phyloP scores from a whole-genome alignment of 108 stramenopile genomes.

The Tribonema minus region DNA sequence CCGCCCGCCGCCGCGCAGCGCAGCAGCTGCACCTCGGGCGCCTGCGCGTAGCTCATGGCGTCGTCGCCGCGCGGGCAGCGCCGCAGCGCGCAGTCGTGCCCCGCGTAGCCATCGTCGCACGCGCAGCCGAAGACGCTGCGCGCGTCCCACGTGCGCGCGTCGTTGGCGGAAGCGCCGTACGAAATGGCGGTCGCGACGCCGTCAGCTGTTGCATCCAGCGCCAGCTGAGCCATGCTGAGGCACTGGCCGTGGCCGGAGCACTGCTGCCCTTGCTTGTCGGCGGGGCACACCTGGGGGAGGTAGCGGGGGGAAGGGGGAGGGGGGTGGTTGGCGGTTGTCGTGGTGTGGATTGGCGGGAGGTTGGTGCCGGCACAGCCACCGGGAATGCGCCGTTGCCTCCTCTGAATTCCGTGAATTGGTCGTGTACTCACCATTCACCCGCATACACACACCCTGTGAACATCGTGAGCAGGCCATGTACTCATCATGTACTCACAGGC shows the following conservation, averaged over 20 bases:
- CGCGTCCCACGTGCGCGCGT: conserved; percentile 66
- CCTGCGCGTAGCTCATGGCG: conserved; percentile 58
- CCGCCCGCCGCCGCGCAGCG: conserved; percentile 5
- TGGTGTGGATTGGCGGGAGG: too few relatives aligned
- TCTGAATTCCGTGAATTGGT: too few relatives aligned
- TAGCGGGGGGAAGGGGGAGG: neutral
- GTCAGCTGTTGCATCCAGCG: conserved; percentile 39
- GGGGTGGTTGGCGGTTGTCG: too few relatives aligned
- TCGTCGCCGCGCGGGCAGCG: conserved; percentile 68
- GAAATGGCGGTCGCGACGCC: conserved; percentile 55
- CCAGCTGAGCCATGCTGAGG: conserved; percentile 63
- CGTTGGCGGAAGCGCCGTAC: conserved; percentile 59
- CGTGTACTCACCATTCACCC: too few relatives aligned
- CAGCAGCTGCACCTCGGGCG: conserved; percentile 59
- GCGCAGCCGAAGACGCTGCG: conserved; percentile 63
- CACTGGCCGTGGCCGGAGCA: conserved; percentile 69
- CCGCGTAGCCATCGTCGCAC: conserved; percentile 68
- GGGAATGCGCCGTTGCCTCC: too few relatives aligned
- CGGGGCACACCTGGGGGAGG: neutral
- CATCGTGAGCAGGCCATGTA: conserved; percentile 27
- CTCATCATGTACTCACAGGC: conserved; percentile 59
- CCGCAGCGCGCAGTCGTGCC: conserved; percentile 61
- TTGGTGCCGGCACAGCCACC: too few relatives aligned
- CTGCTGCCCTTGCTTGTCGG: neutral
- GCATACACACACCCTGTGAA: too few relatives aligned